Percentiles rank a stretch among this genome's conserved stretches.
Conservation (phyloP, 805 yeast genomes). For the Zygoascus flipseniorum region DNA sequence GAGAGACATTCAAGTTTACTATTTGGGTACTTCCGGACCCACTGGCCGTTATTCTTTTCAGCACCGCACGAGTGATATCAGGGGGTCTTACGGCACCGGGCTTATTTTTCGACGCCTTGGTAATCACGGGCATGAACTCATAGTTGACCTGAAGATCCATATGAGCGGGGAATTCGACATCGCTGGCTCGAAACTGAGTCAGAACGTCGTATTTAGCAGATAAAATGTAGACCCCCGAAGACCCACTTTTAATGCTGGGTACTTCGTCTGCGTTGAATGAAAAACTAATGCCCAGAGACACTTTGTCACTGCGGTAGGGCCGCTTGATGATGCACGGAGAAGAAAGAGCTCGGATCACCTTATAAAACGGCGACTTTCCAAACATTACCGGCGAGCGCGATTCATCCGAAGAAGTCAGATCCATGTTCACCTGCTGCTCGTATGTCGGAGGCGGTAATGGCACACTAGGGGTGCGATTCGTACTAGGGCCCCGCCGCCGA, state of each 20-base stretch:
- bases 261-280: constrained; percentile 37
- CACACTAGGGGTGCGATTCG: not conserved
- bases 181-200: constrained; percentile 12
- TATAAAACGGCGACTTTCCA: constrained; percentile 23
- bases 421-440: not conserved
- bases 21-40: not conserved
- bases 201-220: constrained; percentile 32
- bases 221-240: constrained; percentile 41
- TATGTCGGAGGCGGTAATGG: not conserved
- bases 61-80: constrained; percentile 51
- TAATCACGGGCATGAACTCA: constrained; percentile 39
- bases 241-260: constrained; percentile 27
- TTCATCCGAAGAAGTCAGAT: not conserved
- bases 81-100: constrained; percentile 80
- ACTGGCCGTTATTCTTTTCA: constrained; percentile 6
- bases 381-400: constrained; percentile 11
- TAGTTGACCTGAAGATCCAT: constrained; percentile 60
- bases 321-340: constrained; percentile 15
- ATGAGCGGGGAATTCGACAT: constrained; percentile 61
- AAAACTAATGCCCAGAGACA: constrained; percentile 26
- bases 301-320: constrained; percentile 5
- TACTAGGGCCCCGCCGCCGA: not conserved
- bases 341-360: constrained; percentile 10
- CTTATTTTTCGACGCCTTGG: constrained; percentile 67
- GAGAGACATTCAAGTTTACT: not conserved